Base-by-base conservation (phyloP, 176 grass and related monocot genomes). In the Otatea glauca region DNA sequence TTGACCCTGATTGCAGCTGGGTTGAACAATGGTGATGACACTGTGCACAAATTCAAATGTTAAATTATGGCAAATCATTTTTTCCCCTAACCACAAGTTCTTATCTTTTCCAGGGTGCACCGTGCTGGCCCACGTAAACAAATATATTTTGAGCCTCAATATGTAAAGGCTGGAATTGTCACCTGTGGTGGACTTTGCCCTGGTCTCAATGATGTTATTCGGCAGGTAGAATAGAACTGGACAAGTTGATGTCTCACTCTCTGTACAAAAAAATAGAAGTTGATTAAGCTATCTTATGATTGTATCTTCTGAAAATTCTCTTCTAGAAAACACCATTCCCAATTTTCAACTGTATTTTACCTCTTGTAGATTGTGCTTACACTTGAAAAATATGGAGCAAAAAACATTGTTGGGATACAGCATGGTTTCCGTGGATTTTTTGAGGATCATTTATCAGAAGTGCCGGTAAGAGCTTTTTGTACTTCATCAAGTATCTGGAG, bases 141-240 rank as follows among this genome's bases (percentile, higher is more conserved):
- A 87, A 96, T 99, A 86, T 99, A 91, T 86, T 99, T 89, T 81
- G 93, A 99, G 86, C 96, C 96, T 18, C 89, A 56, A 41, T 77
- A 68, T 83, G 93, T 99, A 65, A 99, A 96, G 86, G 96, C 96
- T 83, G 96, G 89, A 49, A 99, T 99, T 77, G 78, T 99, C 65
- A 91, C 96, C 4, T 99, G 96, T 82, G 96, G 96, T 70, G 91
- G 96, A 45, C 91, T 99, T 54, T 99, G 96, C 86, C 96, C 93
- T 74, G 96, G 96, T 81, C 91, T 99, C 74, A 99, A 99, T 91
- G 96, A 96, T 76, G 96, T 96, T 47, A 99, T 99, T 77, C 78
- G 96, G 77, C 91, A 99, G 91, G 96, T 96, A 62, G 60, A 70
- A 81, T 75, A 43, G 6, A 83, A 54, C 51, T 54, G 54, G 61